Evolutionary conservation across 441 rosid genomes (phyloP).

Genomic region (Adansonia gregorii): DNA sequence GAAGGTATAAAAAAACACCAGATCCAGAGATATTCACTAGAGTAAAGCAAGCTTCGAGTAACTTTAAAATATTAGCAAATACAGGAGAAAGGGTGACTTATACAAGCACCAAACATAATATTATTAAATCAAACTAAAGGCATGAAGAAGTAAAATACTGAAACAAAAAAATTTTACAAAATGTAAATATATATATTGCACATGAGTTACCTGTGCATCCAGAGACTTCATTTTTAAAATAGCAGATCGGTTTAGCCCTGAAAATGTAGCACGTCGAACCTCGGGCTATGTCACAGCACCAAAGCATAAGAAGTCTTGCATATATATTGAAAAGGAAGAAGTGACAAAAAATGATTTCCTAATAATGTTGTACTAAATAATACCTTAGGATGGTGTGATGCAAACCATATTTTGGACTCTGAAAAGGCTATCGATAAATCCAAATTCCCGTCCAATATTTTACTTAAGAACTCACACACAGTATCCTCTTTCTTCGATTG

Average conservation of each 20-base stretch:
- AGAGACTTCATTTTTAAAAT: conserved; percentile 47
- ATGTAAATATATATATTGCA: background rate
- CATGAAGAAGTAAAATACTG: background rate
- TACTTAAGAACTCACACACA: conserved; percentile 57
- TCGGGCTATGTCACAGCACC: conserved; percentile 61
- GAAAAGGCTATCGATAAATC: conserved; percentile 50
- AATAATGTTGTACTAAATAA: conserved; percentile 21
- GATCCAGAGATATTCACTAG: background rate
- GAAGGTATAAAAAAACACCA: background rate
- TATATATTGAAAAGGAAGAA: conserved; percentile 23
- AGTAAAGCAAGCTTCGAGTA: background rate
- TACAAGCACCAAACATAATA: conserved; percentile 5
- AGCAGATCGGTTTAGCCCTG: conserved; percentile 55
- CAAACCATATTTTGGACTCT: conserved; percentile 88
- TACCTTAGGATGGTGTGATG: conserved; percentile 93
- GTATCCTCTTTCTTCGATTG: conserved; percentile 58
- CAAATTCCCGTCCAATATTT: conserved; percentile 64
- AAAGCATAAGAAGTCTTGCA: conserved; percentile 29
- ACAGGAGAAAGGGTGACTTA: background rate
- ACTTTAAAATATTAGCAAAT: conserved; percentile 2
- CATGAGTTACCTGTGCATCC: conserved; percentile 66
- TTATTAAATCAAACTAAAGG: background rate
- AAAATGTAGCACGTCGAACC: conserved; percentile 76
- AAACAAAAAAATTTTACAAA: conserved; percentile 4
- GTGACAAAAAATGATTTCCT: conserved; percentile 18